Conservation (phyloP, 305 asterid species). For the Solanum hybrid region DNA sequence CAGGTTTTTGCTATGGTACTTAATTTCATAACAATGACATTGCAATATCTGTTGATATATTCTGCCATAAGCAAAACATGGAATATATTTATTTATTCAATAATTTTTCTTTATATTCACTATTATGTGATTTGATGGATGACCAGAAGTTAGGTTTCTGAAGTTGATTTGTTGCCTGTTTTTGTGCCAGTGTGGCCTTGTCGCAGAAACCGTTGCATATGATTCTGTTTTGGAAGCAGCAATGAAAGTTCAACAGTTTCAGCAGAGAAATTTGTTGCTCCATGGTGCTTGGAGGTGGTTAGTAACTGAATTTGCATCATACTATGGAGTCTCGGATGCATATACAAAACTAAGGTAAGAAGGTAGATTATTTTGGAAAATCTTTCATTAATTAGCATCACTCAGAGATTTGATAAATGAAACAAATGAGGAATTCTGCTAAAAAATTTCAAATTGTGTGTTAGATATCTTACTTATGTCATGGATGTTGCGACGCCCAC, state of each 20-base stretch:
- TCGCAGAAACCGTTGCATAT: slow-evolving; percentile 89
- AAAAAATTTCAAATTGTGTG: background rate
- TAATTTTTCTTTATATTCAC: background rate
- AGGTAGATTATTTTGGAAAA: background rate
- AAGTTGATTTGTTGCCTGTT: background rate
- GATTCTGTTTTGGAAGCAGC: slow-evolving; percentile 90
- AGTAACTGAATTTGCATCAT: slow-evolving; percentile 71
- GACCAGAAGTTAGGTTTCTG: slow-evolving; percentile 1
- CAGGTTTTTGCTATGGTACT: background rate
- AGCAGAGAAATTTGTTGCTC: slow-evolving; percentile 62
- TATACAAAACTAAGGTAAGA: slow-evolving; percentile 74
- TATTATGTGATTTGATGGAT: background rate
- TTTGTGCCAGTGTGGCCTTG: slow-evolving; percentile 53
- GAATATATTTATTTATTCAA: background rate
- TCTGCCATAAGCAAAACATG: background rate
- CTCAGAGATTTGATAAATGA: background rate
- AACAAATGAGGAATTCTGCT: background rate
- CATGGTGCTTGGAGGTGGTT: slow-evolving; percentile 90
- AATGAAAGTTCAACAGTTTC: slow-evolving; percentile 77
- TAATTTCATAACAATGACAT: background rate
- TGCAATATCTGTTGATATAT: background rate
- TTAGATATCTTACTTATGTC: slow-evolving; percentile 81
- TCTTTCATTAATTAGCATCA: background rate
- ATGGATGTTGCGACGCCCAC: slow-evolving; percentile 99
- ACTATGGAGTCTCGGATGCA: slow-evolving; percentile 88